Percentiles rank a stretch among this genome's conserved stretches.
Evolutionary conservation across 2,329 filamentous ascomycete species (phyloP).

Genomic region (Fusarium tuaranense): DNA sequence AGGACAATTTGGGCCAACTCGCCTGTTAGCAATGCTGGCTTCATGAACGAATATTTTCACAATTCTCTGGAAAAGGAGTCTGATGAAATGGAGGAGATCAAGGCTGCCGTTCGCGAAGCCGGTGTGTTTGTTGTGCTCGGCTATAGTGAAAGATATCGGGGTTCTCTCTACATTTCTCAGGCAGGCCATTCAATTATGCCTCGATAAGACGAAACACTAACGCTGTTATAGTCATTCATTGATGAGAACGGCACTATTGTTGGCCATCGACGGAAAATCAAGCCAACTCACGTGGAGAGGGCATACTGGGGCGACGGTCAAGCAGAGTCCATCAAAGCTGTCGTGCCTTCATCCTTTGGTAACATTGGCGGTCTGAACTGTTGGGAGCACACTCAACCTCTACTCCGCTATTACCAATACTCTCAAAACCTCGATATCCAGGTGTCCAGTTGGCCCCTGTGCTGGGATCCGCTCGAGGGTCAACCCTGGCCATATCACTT

Average conservation of each 20-base stretch:
- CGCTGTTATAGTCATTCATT: neutral
- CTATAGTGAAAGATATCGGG: neutral
- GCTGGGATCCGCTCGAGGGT: neutral
- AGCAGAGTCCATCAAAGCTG: conserved; percentile 51
- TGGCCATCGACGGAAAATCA: conserved; percentile 55
- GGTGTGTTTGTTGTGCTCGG: conserved; percentile 6
- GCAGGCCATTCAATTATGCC: neutral
- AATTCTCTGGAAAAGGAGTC: neutral
- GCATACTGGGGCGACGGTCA: conserved; percentile 60
- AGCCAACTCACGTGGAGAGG: conserved; percentile 64
- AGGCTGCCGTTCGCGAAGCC: neutral
- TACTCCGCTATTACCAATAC: conserved; percentile 9
- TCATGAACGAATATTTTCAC: conserved; percentile 1
- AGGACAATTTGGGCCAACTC: conserved; percentile 3
- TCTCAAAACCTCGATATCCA: conserved; percentile 1
- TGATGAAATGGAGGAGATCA: neutral
- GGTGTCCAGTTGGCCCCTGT: neutral
- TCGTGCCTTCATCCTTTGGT: conserved; percentile 40
- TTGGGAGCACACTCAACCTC: conserved; percentile 46
- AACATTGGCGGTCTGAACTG: conserved; percentile 58
- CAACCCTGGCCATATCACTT: neutral
- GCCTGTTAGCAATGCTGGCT: neutral
- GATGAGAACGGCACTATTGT: conserved; percentile 40
- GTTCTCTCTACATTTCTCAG: conserved; percentile 1
- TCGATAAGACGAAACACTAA: neutral